Percentiles rank a stretch among this genome's conserved stretches.
Evolutionary conservation across 2,329 filamentous ascomycete species (phyloP).

Genomic region (Verticillium albo-atrum): DNA sequence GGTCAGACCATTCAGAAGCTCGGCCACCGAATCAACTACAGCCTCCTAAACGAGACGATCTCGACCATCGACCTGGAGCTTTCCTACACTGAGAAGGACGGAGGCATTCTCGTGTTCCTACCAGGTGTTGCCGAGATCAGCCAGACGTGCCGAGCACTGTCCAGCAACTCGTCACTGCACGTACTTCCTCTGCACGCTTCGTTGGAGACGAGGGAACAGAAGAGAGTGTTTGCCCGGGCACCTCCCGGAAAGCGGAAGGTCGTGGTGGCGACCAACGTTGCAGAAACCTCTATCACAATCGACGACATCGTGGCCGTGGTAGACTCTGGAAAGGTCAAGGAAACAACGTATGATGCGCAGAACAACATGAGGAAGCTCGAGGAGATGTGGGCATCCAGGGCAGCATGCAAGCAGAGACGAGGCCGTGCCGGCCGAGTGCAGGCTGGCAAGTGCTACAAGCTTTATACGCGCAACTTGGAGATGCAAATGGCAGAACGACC

Average conservation of each 20-base stretch:
- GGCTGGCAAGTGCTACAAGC: slow-evolving; percentile 88
- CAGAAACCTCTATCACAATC: slow-evolving; percentile 97
- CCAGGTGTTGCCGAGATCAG: slow-evolving; percentile 92
- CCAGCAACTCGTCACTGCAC: slow-evolving; percentile 58
- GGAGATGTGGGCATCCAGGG: slow-evolving; percentile 91
- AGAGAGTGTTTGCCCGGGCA: slow-evolving; percentile 73
- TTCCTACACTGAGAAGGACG: slow-evolving; percentile 57
- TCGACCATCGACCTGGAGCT: slow-evolving; percentile 77
- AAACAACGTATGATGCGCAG: slow-evolving; percentile 87
- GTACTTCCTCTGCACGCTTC: slow-evolving; percentile 89
- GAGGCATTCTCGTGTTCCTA: slow-evolving; percentile 92
- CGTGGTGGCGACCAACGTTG: slow-evolving; percentile 92
- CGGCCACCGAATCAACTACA: slow-evolving; percentile 87
- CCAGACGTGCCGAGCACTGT: slow-evolving; percentile 66
- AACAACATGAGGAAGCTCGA: slow-evolving; percentile 93
- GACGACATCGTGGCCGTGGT: slow-evolving; percentile 96
- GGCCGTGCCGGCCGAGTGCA: slow-evolving; percentile 92
- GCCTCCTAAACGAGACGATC: slow-evolving; percentile 75
- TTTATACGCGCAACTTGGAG: slow-evolving; percentile 85
- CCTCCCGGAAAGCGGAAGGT: slow-evolving; percentile 84
- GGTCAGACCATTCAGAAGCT: slow-evolving; percentile 68
- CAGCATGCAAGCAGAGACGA: slow-evolving; percentile 89
- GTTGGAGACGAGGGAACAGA: slow-evolving; percentile 82
- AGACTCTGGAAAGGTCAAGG: slow-evolving; percentile 91
- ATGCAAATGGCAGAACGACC: slow-evolving; percentile 81